Evolutionary conservation across 331 rosid genomes (phyloP), one percentile per base, ranked within the genome.

Genomic region (Dryas integrifolia): DNA sequence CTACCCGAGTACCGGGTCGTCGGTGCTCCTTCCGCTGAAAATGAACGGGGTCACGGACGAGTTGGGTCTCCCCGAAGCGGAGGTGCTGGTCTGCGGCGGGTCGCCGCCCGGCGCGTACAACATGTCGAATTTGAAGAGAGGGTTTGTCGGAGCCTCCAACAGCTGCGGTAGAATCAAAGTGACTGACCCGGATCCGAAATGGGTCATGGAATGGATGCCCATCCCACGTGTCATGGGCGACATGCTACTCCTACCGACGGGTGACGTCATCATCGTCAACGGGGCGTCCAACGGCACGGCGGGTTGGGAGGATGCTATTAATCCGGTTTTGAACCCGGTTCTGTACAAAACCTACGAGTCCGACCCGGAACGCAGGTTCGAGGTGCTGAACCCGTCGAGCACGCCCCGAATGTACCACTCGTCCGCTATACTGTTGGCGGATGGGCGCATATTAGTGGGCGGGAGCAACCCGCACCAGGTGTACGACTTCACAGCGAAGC

Each of bases 1-100:
- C 60, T 89, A 92, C 56, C 98, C 96, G 0, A 88, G 95, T 11
- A 89, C 96, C 0, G 95, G 96, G 2, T 92, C 98, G 1, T 85
- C 98, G 4, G 91, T 85, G 21, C 67, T 92, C 40, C 80, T 92
- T 0, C 98, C 95, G 1, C 9, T 92, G 0, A 72, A 67, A 7
- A 12, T 86, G 1, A 62, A 49, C 7, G 72, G 72, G 5, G 50
- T 72, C 4, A 14, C 6, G 0, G 16, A 61, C 40, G 61, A 46
- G 18, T 69, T 64, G 12, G 58, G 9, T 4, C 57, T 78, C 0
- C 90, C 89, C 0, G 82, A 79, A 0, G 91, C 85, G 0, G 95
- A 92, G 70, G 79, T 92, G 0, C 56, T 92, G 86, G 14, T 92
- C 0, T 92, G 98, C 43, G 98, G 98, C 0, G 98, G 98, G 0